These are phyloP conservation scores for Yarrowia sp. DNA, from an alignment of 805 yeast genomes.

Conservation along the genomic window DNA sequence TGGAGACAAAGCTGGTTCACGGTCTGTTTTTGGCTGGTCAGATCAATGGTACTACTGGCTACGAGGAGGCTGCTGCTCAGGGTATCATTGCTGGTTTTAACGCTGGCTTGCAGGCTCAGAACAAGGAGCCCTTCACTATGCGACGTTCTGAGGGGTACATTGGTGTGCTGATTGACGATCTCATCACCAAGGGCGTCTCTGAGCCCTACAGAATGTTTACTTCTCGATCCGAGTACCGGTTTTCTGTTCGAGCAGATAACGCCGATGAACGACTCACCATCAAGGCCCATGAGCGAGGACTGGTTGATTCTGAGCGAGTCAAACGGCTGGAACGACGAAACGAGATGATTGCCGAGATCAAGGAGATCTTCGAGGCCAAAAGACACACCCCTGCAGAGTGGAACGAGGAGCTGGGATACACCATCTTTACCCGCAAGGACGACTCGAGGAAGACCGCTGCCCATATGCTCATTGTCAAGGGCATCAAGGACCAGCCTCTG, in stretches of 20 bases:
- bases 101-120: constrained; percentile 70
- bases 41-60: constrained; percentile 98
- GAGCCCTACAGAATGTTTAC: constrained; percentile 99
- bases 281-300: constrained; percentile 69
- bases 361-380: constrained; percentile 56
- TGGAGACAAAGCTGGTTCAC: constrained; percentile 79
- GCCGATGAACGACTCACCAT: constrained; percentile 87
- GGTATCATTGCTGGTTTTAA: constrained; percentile 95
- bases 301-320: constrained; percentile 69
- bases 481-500: constrained; percentile 46
- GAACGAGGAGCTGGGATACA: constrained; percentile 55
- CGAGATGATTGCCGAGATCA: constrained; percentile 54
- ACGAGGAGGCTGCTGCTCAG: constrained; percentile 98
- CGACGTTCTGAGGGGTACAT: constrained; percentile 84
- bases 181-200: constrained; percentile 91
- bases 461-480: constrained; percentile 69
- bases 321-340: constrained; percentile 56
- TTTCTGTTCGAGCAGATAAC: constrained; percentile 90
- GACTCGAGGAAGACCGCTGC: constrained; percentile 66
- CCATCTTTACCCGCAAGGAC: constrained; percentile 49
- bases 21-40: constrained; percentile 95
- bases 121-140: constrained; percentile 57
- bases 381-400: constrained; percentile 66
- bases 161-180: constrained; percentile 92
- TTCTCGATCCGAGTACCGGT: constrained; percentile 90